A percentile compares a stretch with the other conserved stretches of the same genome.
Conservation (phyloP, 768 basidiomycete species). For the Tylopilus sp. region DNA sequence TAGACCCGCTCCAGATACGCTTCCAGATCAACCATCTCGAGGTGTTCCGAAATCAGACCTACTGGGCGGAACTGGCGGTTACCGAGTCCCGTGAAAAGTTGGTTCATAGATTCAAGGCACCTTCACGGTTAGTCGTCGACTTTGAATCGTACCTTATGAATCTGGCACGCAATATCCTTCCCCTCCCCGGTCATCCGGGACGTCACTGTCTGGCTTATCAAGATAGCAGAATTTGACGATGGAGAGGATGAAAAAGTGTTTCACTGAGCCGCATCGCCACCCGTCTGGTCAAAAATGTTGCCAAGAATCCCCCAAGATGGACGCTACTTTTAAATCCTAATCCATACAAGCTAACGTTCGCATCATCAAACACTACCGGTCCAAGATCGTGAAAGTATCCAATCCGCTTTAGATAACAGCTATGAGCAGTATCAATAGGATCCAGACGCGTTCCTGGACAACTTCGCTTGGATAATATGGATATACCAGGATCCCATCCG, state of each 20-base stretch:
- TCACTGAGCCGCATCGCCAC: too few species aligned
- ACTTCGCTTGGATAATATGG: too few species aligned
- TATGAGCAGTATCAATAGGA: constrained; percentile 60
- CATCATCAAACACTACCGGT: constrained; percentile 91
- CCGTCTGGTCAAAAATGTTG: constrained; percentile 93
- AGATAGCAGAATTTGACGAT: constrained; percentile 91
- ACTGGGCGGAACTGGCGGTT: constrained; percentile 84
- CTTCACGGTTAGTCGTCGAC: too few species aligned
- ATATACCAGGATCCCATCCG: constrained; percentile 93
- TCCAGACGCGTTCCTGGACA: constrained; percentile 70
- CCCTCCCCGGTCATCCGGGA: constrained; percentile 70
- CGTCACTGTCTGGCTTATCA: constrained; percentile 78
- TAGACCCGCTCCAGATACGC: constrained; percentile 84
- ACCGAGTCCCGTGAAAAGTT: constrained; percentile 64
- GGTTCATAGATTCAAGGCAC: constrained; percentile 76
- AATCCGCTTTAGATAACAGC: constrained; percentile 65
- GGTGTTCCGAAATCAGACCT: constrained; percentile 89
- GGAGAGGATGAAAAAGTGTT: constrained; percentile 89
- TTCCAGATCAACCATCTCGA: constrained; percentile 91
- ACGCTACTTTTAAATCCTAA: constrained; percentile 89
- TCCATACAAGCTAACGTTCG: constrained; percentile 93
- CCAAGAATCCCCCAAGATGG: constrained; percentile 87
- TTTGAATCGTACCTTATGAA: too few species aligned
- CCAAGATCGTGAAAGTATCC: constrained; percentile 83
- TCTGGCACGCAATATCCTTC: constrained; percentile 76